Percentiles rank a stretch among this genome's conserved stretches.
Conservation (phyloP, 2,329 filamentous ascomycete genomes). For the Aspergillus amoenus region DNA sequence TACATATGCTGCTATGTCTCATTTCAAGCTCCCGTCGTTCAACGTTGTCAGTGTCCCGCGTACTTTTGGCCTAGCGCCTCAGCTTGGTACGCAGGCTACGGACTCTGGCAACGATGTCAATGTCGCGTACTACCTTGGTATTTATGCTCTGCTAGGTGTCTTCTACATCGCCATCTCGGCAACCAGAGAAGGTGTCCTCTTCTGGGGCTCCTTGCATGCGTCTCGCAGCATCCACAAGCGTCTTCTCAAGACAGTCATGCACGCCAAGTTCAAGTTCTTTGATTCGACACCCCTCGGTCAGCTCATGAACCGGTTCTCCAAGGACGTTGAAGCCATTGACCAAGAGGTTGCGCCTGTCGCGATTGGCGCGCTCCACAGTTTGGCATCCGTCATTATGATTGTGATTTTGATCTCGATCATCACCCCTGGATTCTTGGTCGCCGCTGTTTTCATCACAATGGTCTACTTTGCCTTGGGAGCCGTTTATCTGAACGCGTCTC, state of each 20-base stretch:
- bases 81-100: conserved; percentile 25
- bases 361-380: conserved; percentile 69
- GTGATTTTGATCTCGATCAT: conserved; percentile 83
- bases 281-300: conserved; percentile 94
- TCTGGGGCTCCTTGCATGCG: conserved; percentile 85
- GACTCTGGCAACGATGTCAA: conserved; percentile 59
- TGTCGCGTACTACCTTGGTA: conserved; percentile 75
- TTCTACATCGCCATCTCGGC: conserved; percentile 79
- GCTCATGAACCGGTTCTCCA: conserved; percentile 98
- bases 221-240: conserved; percentile 79
- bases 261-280: conserved; percentile 96
- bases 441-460: conserved; percentile 77
- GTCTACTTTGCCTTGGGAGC: conserved; percentile 80
- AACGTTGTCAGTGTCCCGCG: conserved; percentile 37
- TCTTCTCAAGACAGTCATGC: conserved; percentile 74
- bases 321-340: conserved; percentile 91
- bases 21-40: conserved; percentile 39
- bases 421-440: conserved; percentile 86
- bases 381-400: conserved; percentile 75
- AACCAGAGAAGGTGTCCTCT: conserved; percentile 80
- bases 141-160: conserved; percentile 79
- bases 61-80: conserved; percentile 30
- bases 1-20: conserved; percentile 43
- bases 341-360: conserved; percentile 94
- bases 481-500: conserved; percentile 89